phyloP scores from a whole-genome alignment of 2,329 filamentous ascomycete species.

The Cladorrhinum sp. region DNA sequence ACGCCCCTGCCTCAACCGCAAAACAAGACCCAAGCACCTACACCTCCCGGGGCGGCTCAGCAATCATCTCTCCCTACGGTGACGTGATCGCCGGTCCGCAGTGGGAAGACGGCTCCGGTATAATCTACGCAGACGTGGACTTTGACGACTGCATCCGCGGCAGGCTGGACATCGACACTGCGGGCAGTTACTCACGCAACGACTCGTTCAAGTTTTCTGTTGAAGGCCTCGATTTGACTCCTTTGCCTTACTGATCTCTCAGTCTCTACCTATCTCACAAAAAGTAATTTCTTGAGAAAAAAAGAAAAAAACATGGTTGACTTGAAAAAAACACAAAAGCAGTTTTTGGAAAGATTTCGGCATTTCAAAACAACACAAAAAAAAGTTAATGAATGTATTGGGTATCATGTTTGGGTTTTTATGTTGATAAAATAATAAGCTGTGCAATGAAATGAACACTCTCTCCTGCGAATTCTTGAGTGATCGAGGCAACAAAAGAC shows the following conservation, averaged over 20 bases:
- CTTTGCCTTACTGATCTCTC: conserved; percentile 50
- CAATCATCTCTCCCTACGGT: conserved; percentile 75
- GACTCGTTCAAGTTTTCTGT: conserved; percentile 62
- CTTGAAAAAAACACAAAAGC: too few relatives aligned
- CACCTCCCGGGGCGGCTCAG: conserved; percentile 73
- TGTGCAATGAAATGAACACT: too few relatives aligned
- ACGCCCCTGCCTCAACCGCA: conserved; percentile 6
- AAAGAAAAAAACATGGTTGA: too few relatives aligned
- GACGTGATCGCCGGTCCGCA: conserved; percentile 76
- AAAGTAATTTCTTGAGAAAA: too few relatives aligned
- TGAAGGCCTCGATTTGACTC: conserved; percentile 55
- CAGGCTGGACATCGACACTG: conserved; percentile 77
- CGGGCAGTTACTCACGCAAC: conserved; percentile 75
- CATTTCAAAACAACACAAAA: not conserved
- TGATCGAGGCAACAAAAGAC: too few relatives aligned
- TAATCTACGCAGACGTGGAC: conserved; percentile 73
- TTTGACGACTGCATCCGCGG: conserved; percentile 85
- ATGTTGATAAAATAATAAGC: not conserved
- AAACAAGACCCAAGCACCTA: conserved; percentile 44
- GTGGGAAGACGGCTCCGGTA: conserved; percentile 71
- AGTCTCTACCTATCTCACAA: too few relatives aligned
- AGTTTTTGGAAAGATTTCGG: not conserved
- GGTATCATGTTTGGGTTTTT: not conserved
- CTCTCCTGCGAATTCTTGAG: too few relatives aligned
- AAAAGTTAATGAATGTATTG: not conserved